Evolutionary conservation across 1,139 yeast species (phyloP).

Genomic region (Zygosaccharomyces sapae): DNA sequence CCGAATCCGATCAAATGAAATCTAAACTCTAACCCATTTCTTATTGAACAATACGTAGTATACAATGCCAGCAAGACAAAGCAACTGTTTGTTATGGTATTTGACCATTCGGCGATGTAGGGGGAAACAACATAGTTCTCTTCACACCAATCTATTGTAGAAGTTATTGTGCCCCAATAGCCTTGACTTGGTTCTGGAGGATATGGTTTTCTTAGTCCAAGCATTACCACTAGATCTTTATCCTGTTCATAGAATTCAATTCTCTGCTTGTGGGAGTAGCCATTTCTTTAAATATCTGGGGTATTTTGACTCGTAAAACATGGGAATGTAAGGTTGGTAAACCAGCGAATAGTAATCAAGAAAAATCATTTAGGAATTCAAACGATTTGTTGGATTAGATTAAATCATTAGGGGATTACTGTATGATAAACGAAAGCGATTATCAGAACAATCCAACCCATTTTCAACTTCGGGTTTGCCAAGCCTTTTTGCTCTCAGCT

Average conservation of each 20-base stretch:
- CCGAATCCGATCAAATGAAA: slow-evolving; percentile 72
- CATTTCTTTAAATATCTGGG: background rate
- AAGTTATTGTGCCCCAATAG: slow-evolving; percentile 39
- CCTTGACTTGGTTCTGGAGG: slow-evolving; percentile 36
- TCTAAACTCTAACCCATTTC: slow-evolving; percentile 61
- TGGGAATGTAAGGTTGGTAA: background rate
- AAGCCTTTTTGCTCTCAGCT: background rate
- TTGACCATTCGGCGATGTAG: slow-evolving; percentile 83
- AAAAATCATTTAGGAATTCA: too few relatives aligned
- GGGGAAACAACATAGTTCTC: slow-evolving; percentile 83
- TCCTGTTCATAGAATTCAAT: too few relatives aligned
- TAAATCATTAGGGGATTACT: too few relatives aligned
- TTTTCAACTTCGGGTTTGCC: background rate
- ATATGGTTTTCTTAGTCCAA: slow-evolving; percentile 31
- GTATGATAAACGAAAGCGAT: too few relatives aligned
- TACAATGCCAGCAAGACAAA: slow-evolving; percentile 63
- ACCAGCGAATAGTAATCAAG: too few relatives aligned
- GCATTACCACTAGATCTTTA: background rate
- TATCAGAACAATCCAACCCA: background rate
- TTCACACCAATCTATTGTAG: slow-evolving; percentile 96
- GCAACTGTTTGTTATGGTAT: slow-evolving; percentile 70
- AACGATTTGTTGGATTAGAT: too few relatives aligned
- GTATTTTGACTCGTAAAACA: background rate
- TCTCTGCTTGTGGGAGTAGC: too few relatives aligned
- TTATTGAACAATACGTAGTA: slow-evolving; percentile 58